Conservation (phyloP, 352 stramenopile species). For the Pythium sukuiense region DNA sequence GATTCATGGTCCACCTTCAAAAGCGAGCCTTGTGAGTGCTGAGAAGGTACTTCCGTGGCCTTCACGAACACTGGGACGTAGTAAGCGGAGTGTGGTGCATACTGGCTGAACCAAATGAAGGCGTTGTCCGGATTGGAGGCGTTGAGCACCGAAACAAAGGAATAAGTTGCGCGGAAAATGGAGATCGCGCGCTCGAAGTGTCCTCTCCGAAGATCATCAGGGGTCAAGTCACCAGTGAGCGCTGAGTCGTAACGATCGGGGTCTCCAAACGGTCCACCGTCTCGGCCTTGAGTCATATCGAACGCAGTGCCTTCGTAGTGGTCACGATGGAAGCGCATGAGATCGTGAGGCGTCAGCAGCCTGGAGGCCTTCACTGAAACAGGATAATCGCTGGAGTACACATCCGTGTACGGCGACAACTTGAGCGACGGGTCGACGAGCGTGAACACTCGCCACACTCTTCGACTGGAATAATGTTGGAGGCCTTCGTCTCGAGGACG, state of each 20-base stretch:
- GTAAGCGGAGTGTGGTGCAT: constrained; percentile 82
- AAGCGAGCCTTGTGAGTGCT: constrained; percentile 59
- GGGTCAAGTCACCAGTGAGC: constrained; percentile 45
- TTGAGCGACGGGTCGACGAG: constrained; percentile 69
- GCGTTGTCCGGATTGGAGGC: constrained; percentile 55
- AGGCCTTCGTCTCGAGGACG: constrained; percentile 56
- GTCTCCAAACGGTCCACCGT: constrained; percentile 88
- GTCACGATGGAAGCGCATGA: constrained; percentile 91
- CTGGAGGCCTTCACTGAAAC: constrained; percentile 74
- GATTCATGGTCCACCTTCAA: constrained; percentile 61
- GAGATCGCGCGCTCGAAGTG: constrained; percentile 93
- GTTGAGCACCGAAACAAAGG: constrained; percentile 75
- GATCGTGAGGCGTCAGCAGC: constrained; percentile 71
- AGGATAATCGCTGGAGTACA: constrained; percentile 80
- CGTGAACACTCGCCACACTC: constrained; percentile 90
- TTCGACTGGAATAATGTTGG: constrained; percentile 85
- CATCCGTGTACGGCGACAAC: constrained; percentile 74
- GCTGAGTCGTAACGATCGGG: constrained; percentile 87
- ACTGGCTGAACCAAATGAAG: constrained; percentile 89
- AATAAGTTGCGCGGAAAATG: constrained; percentile 92
- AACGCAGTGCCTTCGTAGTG: constrained; percentile 94
- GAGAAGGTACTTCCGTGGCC: constrained; percentile 43
- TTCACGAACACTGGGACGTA: constrained; percentile 91
- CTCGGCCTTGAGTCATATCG: constrained; percentile 80
- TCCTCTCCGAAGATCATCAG: constrained; percentile 49